Base-by-base conservation (phyloP, 805 yeast species). In the Cyberlindnera meyerae region DNA sequence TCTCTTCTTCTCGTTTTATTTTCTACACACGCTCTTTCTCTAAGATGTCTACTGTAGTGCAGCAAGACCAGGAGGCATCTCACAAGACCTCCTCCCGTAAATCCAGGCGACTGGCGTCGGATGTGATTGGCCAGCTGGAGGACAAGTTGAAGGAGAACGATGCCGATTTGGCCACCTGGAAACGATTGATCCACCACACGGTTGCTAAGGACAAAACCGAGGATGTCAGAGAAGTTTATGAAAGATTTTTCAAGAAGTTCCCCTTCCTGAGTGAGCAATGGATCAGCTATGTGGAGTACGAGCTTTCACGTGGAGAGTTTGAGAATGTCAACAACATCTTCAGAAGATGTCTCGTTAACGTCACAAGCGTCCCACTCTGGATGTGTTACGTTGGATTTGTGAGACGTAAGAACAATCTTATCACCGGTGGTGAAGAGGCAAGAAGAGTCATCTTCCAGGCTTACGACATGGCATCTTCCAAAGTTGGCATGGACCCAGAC, bases 391-490 rank as follows among this genome's bases (percentile, higher is more conserved):
- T 93, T 20, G 74, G 73, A 31, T 86, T 84, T 56, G 86, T 89
- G 20, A 76, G 89, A 38, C 68, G 86, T 32, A 67, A 68, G 36
- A 70, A 72, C 37, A 78, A 83, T 50, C 69, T 82, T 16, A 75
- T 82, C 36, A 81, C 88, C 4, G 94, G 90, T 17, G 93, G 93
- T 24, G 94, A 82, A 54, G 78, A 73, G 44, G 89, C 93, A 0
- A 66, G 93, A 45, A 71, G 79, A 9, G 71, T 75, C 2, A 83
- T 89, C 11, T 67, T 81, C 13, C 82, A 79, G 54, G 95, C 96
- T 1, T 90, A 79, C 56, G 94, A 88, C 43, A 75, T 83, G 55
- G 95, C 94, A 1, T 65, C 84, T 14, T 77, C 71, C 20, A 74
- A 78, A 42, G 85, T 89, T 34, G 96, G 96, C 0, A 61, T 76